Evolutionary conservation across 1,139 yeast genomes (phyloP).

Genomic region (Magnusiomyces tetraspermus): DNA sequence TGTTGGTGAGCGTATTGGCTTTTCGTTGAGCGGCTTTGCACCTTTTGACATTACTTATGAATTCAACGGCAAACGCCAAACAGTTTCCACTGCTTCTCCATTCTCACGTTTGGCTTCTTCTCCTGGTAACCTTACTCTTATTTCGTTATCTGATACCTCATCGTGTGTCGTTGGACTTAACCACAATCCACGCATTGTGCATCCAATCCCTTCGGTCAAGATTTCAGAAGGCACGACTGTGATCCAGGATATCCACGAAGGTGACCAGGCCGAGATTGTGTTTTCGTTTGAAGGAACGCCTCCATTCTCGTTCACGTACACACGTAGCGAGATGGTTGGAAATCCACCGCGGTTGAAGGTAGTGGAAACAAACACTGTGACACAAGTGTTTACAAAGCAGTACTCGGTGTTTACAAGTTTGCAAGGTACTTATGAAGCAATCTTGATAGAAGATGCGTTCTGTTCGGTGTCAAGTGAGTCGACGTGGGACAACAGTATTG

Average conservation of each 20-base stretch:
- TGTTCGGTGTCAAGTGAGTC: constrained; percentile 40
- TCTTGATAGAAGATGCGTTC: constrained; percentile 71
- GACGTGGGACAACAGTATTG: neutral
- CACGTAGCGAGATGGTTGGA: constrained; percentile 39
- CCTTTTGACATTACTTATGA: constrained; percentile 70
- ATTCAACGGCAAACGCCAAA: constrained; percentile 55
- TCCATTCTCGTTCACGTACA: constrained; percentile 46
- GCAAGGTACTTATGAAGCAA: constrained; percentile 92
- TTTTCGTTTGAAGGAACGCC: constrained; percentile 47
- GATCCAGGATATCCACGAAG: constrained; percentile 83
- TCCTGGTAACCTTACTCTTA: constrained; percentile 65
- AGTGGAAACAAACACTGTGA: constrained; percentile 68
- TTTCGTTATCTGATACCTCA: constrained; percentile 65
- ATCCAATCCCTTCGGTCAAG: constrained; percentile 86
- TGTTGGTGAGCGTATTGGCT: constrained; percentile 84
- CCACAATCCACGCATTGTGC: constrained; percentile 37
- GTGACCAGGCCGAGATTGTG: constrained; percentile 41
- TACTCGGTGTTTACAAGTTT: constrained; percentile 66
- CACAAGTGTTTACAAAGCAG: constrained; percentile 58
- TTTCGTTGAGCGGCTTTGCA: constrained; percentile 65
- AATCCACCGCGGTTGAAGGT: constrained; percentile 38
- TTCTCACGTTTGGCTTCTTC: constrained; percentile 69
- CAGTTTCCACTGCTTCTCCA: constrained; percentile 48
- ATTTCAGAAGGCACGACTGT: constrained; percentile 67
- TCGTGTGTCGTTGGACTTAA: constrained; percentile 61